These are phyloP conservation scores for Chenopodium quinoa DNA, from an alignment of 148 eudicot species.

Conservation along the genomic window DNA sequence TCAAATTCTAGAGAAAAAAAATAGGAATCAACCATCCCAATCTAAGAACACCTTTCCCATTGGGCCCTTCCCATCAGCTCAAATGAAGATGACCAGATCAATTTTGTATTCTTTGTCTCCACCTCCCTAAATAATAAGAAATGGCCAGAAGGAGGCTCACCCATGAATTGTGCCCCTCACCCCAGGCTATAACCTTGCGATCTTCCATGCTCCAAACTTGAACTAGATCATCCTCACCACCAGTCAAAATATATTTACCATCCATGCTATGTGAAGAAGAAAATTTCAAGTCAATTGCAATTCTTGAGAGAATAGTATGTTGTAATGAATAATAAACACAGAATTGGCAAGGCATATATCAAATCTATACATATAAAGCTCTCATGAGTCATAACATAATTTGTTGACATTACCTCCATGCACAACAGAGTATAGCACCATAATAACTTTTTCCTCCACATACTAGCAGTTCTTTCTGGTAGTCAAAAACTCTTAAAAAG, in stretches of 20 bases:
- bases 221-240: conserved; percentile 93
- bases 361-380: not conserved
- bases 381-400: not conserved
- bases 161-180: conserved; percentile 94
- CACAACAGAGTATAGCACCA: conserved; percentile 71
- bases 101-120: not conserved
- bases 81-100: not conserved
- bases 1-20: no score
- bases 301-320: not conserved
- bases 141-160: conserved; percentile 36
- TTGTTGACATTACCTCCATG: conserved; percentile 55
- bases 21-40: not conserved
- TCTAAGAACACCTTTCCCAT: not conserved
- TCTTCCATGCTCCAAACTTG: conserved; percentile 96
- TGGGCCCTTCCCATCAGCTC: not conserved
- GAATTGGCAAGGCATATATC: not conserved
- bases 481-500: conserved; percentile 65
- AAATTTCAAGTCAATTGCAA: conserved; percentile 9
- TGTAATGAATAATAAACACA: not conserved
- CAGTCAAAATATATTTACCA: conserved; percentile 76
- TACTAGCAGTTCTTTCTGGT: conserved; percentile 58
- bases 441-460: conserved; percentile 85
- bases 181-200: conserved; percentile 84
- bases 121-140: not conserved
- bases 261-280: conserved; percentile 49